phyloP scores from a whole-genome alignment of 1,139 yeast genomes.

The Ogataea hybrid region DNA sequence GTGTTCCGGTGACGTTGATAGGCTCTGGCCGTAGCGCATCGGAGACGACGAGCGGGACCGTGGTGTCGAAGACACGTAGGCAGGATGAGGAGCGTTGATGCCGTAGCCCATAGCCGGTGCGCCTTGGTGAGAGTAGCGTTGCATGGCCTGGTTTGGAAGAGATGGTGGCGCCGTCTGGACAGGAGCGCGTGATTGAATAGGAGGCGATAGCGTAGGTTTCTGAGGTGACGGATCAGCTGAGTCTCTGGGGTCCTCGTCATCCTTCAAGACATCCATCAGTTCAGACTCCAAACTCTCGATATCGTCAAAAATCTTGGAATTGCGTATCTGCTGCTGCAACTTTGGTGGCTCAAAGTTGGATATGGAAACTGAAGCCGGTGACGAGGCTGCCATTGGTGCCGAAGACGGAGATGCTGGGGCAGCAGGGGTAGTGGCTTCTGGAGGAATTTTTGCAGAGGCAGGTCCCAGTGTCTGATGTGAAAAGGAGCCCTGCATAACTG shows the following conservation, averaged over 20 bases:
- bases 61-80: constrained; percentile 1
- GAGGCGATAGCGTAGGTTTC: neutral
- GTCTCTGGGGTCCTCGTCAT: constrained; percentile 1
- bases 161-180: neutral
- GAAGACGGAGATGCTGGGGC: neutral
- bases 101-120: neutral
- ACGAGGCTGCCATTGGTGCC: neutral
- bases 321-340: constrained; percentile 14
- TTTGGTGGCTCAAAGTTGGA: constrained; percentile 8
- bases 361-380: neutral
- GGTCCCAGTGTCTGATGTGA: neutral
- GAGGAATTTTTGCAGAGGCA: neutral
- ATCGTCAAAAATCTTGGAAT: constrained; percentile 25
- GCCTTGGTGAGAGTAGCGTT: neutral
- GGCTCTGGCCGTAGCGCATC: constrained; percentile 2
- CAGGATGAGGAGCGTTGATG: neutral
- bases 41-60: constrained; percentile 7
- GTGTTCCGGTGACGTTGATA: constrained; percentile 9
- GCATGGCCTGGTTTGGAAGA: neutral
- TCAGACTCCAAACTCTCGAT: constrained; percentile 29
- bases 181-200: neutral
- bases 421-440: neutral
- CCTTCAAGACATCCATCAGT: constrained; percentile 24
- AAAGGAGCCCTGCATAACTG: neutral
- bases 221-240: neutral